Evolutionary conservation across 2,329 filamentous ascomycete species (phyloP).

Genomic region (Calonectria honghensis): DNA sequence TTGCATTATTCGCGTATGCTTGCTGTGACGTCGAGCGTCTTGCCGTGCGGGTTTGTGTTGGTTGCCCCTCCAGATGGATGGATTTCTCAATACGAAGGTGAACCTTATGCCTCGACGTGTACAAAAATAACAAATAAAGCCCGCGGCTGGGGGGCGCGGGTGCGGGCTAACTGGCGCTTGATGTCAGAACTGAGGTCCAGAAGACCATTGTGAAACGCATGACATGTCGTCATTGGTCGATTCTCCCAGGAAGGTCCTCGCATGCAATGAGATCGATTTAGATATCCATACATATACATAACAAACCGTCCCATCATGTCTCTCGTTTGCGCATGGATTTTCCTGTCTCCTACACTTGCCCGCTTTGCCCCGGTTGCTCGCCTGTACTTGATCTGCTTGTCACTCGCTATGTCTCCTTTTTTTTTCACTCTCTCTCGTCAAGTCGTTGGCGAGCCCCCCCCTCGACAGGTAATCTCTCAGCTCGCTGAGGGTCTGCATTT

Average conservation of each 20-base stretch:
- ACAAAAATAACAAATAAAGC: slow-evolving; percentile 19
- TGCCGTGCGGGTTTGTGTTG: background rate
- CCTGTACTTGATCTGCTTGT: slow-evolving; percentile 23
- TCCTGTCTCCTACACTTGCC: background rate
- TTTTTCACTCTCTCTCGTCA: background rate
- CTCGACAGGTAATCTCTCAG: slow-evolving; percentile 38
- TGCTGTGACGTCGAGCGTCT: background rate
- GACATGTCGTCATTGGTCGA: slow-evolving; percentile 46
- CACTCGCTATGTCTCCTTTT: slow-evolving; percentile 19
- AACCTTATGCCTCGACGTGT: background rate
- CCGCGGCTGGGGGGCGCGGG: slow-evolving; percentile 18
- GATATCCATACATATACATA: slow-evolving; percentile 27
- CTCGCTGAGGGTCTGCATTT: slow-evolving; percentile 42
- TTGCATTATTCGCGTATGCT: background rate
- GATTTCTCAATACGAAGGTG: background rate
- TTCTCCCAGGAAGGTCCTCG: slow-evolving; percentile 38
- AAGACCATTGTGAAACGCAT: slow-evolving; percentile 37
- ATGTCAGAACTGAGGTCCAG: slow-evolving; percentile 30
- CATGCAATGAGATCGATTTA: slow-evolving; percentile 23
- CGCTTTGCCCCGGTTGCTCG: background rate
- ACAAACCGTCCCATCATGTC: background rate
- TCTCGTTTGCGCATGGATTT: slow-evolving; percentile 27
- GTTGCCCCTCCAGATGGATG: background rate
- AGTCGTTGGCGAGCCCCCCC: slow-evolving; percentile 13
- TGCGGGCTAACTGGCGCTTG: slow-evolving; percentile 13